Percentiles rank a stretch among this genome's conserved stretches.
These are phyloP conservation scores for Alternaria angustiovoidea DNA, from an alignment of 2,329 filamentous ascomycete species.

Conservation along the genomic window DNA sequence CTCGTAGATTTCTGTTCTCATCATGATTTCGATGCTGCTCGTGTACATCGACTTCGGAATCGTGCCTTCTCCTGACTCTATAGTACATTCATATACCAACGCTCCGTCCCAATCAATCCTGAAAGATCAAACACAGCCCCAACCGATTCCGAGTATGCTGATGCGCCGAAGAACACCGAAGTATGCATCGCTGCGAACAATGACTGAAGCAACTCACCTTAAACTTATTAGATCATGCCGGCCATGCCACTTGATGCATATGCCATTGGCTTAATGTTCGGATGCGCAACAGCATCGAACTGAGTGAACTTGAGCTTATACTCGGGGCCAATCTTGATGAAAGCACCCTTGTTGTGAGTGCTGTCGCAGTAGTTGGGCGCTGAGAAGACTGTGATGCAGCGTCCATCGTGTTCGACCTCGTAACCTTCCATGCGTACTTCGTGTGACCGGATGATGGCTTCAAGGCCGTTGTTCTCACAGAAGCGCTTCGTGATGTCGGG, in stretches of 20 bases:
- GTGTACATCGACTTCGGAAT: constrained; percentile 4
- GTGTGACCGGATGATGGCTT: constrained; percentile 95
- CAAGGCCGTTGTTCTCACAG: constrained; percentile 93
- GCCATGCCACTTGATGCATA: constrained; percentile 86
- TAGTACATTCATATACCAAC: constrained; percentile 20
- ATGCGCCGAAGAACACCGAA: constrained; percentile 48
- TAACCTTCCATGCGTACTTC: constrained; percentile 99
- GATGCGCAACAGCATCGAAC: constrained; percentile 96
- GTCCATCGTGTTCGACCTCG: constrained; percentile 94
- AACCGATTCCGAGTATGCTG: constrained; percentile 36
- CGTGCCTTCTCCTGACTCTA: constrained; percentile 8
- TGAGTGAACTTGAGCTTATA: constrained; percentile 92
- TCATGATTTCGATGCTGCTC: constrained; percentile 4
- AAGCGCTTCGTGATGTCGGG: constrained; percentile 96
- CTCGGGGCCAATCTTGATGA: constrained; percentile 93
- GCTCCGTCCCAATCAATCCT: constrained; percentile 18
- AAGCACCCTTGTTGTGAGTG: constrained; percentile 97
- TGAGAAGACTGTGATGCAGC: constrained; percentile 98
- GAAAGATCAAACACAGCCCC: constrained; percentile 25
- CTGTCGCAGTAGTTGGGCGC: constrained; percentile 97
- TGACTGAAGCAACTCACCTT: constrained; percentile 24
- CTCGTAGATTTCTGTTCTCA: neutral
- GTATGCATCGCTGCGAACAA: constrained; percentile 45
- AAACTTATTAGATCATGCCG: constrained; percentile 68
- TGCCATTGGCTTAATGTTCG: constrained; percentile 91